Conservation (phyloP, 148 eudicot genomes). For the Dysphania ambrosioides region DNA sequence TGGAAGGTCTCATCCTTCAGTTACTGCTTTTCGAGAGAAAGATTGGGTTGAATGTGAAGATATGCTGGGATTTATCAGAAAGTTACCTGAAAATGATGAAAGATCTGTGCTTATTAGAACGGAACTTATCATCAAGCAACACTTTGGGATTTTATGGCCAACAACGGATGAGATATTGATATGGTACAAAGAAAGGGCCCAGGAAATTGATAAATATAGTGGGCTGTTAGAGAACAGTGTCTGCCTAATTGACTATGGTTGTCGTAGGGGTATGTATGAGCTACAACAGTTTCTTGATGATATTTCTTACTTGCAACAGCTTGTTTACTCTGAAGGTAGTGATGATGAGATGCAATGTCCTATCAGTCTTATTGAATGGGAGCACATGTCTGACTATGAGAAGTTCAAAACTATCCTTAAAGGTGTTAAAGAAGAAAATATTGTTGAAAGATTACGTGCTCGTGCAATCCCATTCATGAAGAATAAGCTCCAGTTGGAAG, state of each 20-base stretch:
- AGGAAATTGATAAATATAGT: constrained; percentile 77
- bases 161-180: constrained; percentile 50
- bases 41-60: constrained; percentile 98
- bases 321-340: constrained; percentile 63
- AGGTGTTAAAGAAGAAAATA: constrained; percentile 62
- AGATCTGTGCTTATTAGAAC: constrained; percentile 50
- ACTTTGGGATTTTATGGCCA: constrained; percentile 68
- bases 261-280: constrained; percentile 67
- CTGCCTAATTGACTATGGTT: constrained; percentile 68
- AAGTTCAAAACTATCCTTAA: constrained; percentile 76
- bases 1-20: constrained; percentile 67
- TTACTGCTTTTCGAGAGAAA: constrained; percentile 60
- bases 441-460: constrained; percentile 51
- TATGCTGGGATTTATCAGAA: constrained; percentile 46
- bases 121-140: constrained; percentile 62
- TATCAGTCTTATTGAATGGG: constrained; percentile 70
- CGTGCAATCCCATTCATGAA: constrained; percentile 82
- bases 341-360: constrained; percentile 49
- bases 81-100: constrained; percentile 41
- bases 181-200: constrained; percentile 92
- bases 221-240: constrained; percentile 87
- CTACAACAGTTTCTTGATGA: constrained; percentile 75
- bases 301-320: constrained; percentile 67
- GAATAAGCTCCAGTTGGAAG: constrained; percentile 35
- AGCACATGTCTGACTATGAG: constrained; percentile 75